A percentile compares a stretch with the other conserved stretches of the same genome.
phyloP scores from a whole-genome alignment of 805 yeast genomes.

The Myxozyma sirexii region DNA sequence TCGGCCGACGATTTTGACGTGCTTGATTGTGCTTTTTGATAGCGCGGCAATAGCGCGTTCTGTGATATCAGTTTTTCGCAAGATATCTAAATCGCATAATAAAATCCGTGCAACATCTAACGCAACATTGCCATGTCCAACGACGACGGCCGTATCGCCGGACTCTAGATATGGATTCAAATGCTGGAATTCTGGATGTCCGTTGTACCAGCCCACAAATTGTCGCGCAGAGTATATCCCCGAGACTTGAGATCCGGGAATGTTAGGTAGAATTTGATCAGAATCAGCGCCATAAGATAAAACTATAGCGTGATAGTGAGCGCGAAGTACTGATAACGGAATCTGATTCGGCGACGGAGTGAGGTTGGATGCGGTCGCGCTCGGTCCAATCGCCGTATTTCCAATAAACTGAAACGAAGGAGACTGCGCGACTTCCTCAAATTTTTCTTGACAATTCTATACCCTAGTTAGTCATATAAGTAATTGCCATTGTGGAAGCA shows the following conservation, averaged over 20 bases:
- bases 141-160: constrained; percentile 68
- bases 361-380: not conserved
- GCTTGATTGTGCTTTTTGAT: constrained; percentile 55
- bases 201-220: constrained; percentile 96
- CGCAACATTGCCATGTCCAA: constrained; percentile 98
- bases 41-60: constrained; percentile 60
- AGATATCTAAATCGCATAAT: constrained; percentile 58
- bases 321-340: constrained; percentile 51
- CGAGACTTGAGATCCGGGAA: constrained; percentile 61
- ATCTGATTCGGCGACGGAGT: constrained; percentile 48
- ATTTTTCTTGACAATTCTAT: constrained; percentile 60
- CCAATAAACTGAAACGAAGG: constrained; percentile 64
- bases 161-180: constrained; percentile 61
- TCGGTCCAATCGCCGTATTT: constrained; percentile 63
- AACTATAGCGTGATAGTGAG: constrained; percentile 70
- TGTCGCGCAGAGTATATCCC: constrained; percentile 80
- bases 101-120: constrained; percentile 84
- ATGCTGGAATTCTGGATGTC: constrained; percentile 65
- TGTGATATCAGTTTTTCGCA: constrained; percentile 75
- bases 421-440: constrained; percentile 53
- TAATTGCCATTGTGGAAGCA: not conserved
- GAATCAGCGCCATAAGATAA: constrained; percentile 79
- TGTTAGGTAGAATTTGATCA: constrained; percentile 52
- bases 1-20: constrained; percentile 77
- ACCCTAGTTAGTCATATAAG: not conserved